Evolutionary conservation across 2,329 filamentous ascomycete species (phyloP).

Genomic region (Didymella pomorum): DNA sequence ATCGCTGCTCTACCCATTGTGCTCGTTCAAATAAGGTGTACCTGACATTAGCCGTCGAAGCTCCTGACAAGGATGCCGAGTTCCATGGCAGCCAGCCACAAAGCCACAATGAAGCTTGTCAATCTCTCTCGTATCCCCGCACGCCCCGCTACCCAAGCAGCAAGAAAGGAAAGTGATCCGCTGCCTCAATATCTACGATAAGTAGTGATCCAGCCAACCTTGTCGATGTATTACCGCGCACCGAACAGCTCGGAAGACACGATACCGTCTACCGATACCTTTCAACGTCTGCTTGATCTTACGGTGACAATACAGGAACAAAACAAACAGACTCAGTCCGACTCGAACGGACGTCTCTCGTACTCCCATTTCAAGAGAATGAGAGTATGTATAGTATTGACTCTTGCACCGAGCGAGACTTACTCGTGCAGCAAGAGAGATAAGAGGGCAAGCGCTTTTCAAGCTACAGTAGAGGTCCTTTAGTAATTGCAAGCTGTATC

Average conservation of each 20-base stretch:
- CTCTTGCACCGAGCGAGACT: not conserved
- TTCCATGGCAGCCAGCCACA: not conserved
- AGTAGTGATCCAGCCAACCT: too few species aligned
- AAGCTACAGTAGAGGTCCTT: not conserved
- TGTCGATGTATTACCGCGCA: too few species aligned
- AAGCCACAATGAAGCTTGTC: not conserved
- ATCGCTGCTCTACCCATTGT: not conserved
- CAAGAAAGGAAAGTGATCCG: too few species aligned
- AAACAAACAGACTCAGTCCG: not conserved
- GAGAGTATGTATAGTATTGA: not conserved
- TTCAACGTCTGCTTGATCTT: too few species aligned
- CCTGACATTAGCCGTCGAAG: not conserved
- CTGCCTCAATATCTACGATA: too few species aligned
- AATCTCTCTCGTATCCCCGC: too few species aligned
- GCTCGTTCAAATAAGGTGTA: too few species aligned
- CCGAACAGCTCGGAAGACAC: too few species aligned
- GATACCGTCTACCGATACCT: too few species aligned
- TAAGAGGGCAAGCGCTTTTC: not conserved
- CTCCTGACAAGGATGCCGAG: not conserved
- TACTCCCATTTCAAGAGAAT: not conserved
- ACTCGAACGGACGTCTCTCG: not conserved
- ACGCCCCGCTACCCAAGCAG: too few species aligned
- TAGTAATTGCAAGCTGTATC: not conserved
- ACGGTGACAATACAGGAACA: not conserved
- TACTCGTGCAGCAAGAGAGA: not conserved